Evolutionary conservation across 2,329 filamentous ascomycete genomes (phyloP).

Genomic region (Ilyonectria robusta): DNA sequence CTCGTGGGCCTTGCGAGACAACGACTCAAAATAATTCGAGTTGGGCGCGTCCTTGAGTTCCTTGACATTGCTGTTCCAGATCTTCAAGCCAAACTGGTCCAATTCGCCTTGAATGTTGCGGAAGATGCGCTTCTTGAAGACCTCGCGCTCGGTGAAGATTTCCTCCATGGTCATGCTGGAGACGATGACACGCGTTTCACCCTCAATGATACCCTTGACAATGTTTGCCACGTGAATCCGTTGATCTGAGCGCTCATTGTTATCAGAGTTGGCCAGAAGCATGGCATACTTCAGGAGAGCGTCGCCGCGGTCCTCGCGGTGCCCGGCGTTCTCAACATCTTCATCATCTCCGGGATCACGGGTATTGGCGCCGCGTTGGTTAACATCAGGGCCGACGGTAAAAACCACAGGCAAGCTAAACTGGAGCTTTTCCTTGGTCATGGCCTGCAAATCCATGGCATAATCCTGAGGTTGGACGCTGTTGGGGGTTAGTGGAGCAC

Average conservation of each 20-base stretch:
- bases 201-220: slow-evolving; percentile 91
- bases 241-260: slow-evolving; percentile 52
- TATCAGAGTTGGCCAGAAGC: slow-evolving; percentile 78
- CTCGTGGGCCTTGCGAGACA: slow-evolving; percentile 87
- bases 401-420: slow-evolving; percentile 88
- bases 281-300: slow-evolving; percentile 87
- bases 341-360: slow-evolving; percentile 32
- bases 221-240: slow-evolving; percentile 83
- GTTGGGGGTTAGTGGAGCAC: slow-evolving; percentile 19
- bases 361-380: slow-evolving; percentile 65
- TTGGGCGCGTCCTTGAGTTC: slow-evolving; percentile 87
- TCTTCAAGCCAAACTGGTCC: slow-evolving; percentile 83
- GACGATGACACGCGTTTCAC: slow-evolving; percentile 86
- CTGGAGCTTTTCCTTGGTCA: slow-evolving; percentile 91
- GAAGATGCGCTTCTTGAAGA: slow-evolving; percentile 83
- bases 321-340: slow-evolving; percentile 38
- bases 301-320: slow-evolving; percentile 68
- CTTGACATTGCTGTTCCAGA: slow-evolving; percentile 83
- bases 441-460: slow-evolving; percentile 85
- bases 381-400: slow-evolving; percentile 86
- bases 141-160: slow-evolving; percentile 83
- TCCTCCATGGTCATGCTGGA: slow-evolving; percentile 95
- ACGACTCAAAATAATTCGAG: slow-evolving; percentile 86
- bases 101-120: slow-evolving; percentile 84
- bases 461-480: slow-evolving; percentile 85